phyloP scores from a whole-genome alignment of 371 early-diverging fungal species.

The Mortierella sp. region DNA sequence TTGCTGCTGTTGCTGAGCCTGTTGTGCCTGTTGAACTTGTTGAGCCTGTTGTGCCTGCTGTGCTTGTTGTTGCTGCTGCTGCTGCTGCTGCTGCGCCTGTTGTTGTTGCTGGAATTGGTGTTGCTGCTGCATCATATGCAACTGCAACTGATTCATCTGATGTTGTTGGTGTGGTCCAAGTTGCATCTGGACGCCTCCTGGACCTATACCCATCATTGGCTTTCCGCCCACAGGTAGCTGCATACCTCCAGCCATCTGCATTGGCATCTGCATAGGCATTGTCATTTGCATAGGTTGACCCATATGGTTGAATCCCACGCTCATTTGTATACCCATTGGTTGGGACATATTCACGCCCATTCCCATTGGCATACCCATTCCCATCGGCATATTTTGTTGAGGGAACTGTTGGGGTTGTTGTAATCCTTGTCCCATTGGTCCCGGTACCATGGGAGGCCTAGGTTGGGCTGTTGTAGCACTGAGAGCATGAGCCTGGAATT shows the following conservation, averaged over 20 bases:
- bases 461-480: slow-evolving; percentile 22
- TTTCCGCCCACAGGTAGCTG: slow-evolving; percentile 32
- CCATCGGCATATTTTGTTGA: slow-evolving; percentile 12
- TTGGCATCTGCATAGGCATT: slow-evolving; percentile 33
- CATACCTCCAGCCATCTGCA: slow-evolving; percentile 26
- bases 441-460: slow-evolving; percentile 15
- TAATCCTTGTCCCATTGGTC: slow-evolving; percentile 3
- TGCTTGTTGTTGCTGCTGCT: slow-evolving; percentile 10
- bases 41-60: slow-evolving; percentile 4
- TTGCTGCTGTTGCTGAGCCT: slow-evolving; percentile 20
- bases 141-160: slow-evolving; percentile 30
- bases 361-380: slow-evolving; percentile 20
- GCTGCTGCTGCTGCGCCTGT: slow-evolving; percentile 8
- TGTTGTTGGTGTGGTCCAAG: slow-evolving; percentile 38
- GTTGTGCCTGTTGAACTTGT: slow-evolving; percentile 22
- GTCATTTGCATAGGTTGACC: slow-evolving; percentile 34
- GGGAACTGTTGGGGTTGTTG: slow-evolving; percentile 11
- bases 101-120: slow-evolving; percentile 13
- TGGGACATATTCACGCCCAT: slow-evolving; percentile 26
- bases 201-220: slow-evolving; percentile 36
- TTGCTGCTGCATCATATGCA: slow-evolving; percentile 39
- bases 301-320: slow-evolving; percentile 16
- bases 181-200: slow-evolving; percentile 48
- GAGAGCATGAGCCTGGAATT: slow-evolving; percentile 20
- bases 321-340: slow-evolving; percentile 37